phyloP scores from a whole-genome alignment of 148 eudicot genomes.

The Cornus suecica region DNA sequence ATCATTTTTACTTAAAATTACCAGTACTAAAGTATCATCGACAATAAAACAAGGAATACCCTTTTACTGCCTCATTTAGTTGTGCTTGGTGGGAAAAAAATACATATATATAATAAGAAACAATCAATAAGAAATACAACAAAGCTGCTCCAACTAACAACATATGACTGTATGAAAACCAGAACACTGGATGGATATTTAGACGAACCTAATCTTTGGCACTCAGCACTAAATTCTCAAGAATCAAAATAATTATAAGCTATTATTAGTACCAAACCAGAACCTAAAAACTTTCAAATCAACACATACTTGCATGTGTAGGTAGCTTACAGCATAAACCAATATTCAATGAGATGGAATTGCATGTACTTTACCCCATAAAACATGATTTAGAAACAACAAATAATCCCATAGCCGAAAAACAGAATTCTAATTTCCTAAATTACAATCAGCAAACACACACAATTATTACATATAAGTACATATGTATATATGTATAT shows the following conservation, averaged over 20 bases:
- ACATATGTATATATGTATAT: background rate
- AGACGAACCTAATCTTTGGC: background rate
- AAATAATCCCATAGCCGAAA: background rate
- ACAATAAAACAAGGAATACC: no score
- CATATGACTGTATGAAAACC: background rate
- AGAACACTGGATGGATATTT: background rate
- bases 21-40: background rate
- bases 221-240: background rate
- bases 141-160: background rate
- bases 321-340: background rate
- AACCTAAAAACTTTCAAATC: background rate
- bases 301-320: background rate
- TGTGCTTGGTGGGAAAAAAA: no score
- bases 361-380: background rate
- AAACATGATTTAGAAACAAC: slow-evolving; percentile 2
- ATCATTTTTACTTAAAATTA: background rate
- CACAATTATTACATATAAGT: background rate
- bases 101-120: no score
- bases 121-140: background rate
- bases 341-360: background rate
- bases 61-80: no score
- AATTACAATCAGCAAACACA: background rate
- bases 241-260: background rate
- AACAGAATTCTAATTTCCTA: background rate
- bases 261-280: background rate